Evolutionary conservation across 805 yeast genomes (phyloP).

Genomic region (Kluyveromyces siamensis): DNA sequence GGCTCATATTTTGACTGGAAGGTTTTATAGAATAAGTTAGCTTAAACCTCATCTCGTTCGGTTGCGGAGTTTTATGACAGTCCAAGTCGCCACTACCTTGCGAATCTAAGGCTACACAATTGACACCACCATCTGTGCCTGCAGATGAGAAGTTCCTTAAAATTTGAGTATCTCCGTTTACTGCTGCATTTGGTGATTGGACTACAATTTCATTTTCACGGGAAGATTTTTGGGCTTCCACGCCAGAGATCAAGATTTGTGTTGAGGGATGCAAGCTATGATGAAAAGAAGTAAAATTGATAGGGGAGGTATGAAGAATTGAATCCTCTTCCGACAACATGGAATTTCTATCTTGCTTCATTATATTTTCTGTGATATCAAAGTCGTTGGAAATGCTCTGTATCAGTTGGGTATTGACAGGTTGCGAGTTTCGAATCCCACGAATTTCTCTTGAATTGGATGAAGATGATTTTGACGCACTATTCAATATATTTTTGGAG

Average conservation of each 20-base stretch:
- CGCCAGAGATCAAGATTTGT: not conserved
- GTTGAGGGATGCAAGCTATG: not conserved
- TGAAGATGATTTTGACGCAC: conserved; percentile 1
- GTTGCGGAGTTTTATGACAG: not conserved
- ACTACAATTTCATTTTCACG: not conserved
- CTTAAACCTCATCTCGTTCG: not conserved
- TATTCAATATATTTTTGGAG: not conserved
- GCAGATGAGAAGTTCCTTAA: not conserved
- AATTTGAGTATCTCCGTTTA: not conserved
- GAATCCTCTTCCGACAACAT: conserved; percentile 2
- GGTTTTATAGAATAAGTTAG: not conserved
- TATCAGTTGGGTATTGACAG: not conserved
- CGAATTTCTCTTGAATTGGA: conserved; percentile 3
- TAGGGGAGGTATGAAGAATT: conserved; percentile 3
- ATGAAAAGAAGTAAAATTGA: conserved; percentile 1
- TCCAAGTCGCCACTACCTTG: not conserved
- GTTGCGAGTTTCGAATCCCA: not conserved
- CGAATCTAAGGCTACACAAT: not conserved
- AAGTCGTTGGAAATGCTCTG: not conserved
- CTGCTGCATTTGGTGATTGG: not conserved
- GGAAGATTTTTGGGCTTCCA: not conserved
- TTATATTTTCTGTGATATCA: not conserved
- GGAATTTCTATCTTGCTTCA: not conserved
- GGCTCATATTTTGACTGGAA: not conserved
- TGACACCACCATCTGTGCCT: not conserved